Conservation (phyloP, 306 rosid genomes). For the cucumber (Cucumis sativus) region Cucumber_9930_V3 NC_026659.2:25986001-25986500, state of each 20-base stretch:
- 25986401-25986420: not conserved
- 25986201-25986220: not conserved
- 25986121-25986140: constrained; percentile 26
- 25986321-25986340: not conserved
- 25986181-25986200: too few relatives aligned
- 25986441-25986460: not conserved
- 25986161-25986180: not conserved
- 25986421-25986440: constrained; percentile 1
- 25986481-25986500: constrained; percentile 5
- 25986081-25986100: constrained; percentile 37
- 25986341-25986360: not conserved
- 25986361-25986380: not conserved
- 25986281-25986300: not conserved
- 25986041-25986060: constrained; percentile 14
- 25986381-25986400: not conserved
- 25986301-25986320: not conserved
- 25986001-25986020: constrained; percentile 33
- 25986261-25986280: not conserved
- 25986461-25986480: not conserved
- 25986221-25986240: not conserved
- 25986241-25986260: not conserved
- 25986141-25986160: not conserved
- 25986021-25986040: constrained; percentile 7
- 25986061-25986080: constrained; percentile 18
- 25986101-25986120: constrained; percentile 22